A percentile compares a stretch with the other conserved stretches of the same genome.
These are phyloP conservation scores for Fusarium buharicum DNA, from an alignment of 2,329 filamentous ascomycete genomes.

Conservation along the genomic window DNA sequence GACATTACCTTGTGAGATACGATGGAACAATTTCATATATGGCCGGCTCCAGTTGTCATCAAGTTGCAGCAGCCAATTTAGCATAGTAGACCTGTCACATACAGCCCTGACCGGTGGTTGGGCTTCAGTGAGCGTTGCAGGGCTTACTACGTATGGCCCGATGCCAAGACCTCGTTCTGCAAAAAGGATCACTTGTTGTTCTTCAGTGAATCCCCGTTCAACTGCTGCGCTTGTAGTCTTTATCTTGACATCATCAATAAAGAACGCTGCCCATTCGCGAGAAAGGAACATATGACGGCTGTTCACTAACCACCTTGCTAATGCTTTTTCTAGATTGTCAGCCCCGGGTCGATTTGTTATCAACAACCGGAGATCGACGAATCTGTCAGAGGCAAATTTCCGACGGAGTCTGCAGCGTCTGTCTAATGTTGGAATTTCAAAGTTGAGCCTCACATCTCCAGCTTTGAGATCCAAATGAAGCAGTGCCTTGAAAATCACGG, in stretches of 20 bases:
- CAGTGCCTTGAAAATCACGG: background rate
- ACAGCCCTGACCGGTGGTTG: background rate
- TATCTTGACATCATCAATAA: background rate
- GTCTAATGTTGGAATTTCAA: background rate
- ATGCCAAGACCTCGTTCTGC: background rate
- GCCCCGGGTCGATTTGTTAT: background rate
- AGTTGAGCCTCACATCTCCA: background rate
- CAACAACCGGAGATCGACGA: background rate
- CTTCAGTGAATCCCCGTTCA: background rate
- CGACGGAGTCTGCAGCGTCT: background rate
- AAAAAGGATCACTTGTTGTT: background rate
- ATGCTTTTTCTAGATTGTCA: background rate
- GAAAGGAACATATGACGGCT: background rate
- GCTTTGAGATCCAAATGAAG: background rate
- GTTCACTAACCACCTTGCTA: background rate
- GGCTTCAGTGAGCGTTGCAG: background rate
- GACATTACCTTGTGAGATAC: background rate
- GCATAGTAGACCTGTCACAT: background rate
- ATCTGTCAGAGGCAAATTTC: background rate
- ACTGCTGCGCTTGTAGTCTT: background rate
- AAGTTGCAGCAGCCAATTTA: constrained; percentile 1
- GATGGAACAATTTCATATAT: constrained; percentile 4
- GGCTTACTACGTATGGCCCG: background rate
- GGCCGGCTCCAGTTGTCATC: background rate
- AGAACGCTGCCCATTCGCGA: background rate